Evolutionary conservation across 2,329 filamentous ascomycete species (phyloP).

Genomic region (Pestalotiopsis sp.): DNA sequence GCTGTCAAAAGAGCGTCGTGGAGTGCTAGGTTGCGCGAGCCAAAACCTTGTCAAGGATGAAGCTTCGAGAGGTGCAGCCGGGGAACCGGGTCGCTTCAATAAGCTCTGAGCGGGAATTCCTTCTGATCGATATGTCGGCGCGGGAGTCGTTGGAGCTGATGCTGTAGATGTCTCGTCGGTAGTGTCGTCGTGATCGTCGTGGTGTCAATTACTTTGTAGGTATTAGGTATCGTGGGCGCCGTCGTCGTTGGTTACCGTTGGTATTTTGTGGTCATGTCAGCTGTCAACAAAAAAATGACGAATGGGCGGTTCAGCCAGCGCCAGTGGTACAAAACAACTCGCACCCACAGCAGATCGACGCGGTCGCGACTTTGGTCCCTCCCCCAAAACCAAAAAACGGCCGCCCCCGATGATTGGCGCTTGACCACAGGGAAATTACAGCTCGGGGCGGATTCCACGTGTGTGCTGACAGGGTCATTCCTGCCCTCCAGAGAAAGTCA

Average conservation of each 20-base stretch:
- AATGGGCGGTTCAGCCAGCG: background rate
- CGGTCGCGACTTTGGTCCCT: conserved; percentile 9
- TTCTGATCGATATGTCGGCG: background rate
- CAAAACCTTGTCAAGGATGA: conserved; percentile 4
- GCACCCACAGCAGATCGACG: background rate
- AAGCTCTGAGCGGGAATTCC: background rate
- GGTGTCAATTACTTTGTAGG: background rate
- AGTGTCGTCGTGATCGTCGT: background rate
- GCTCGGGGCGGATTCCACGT: conserved; percentile 8
- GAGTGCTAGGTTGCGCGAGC: background rate
- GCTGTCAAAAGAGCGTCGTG: background rate
- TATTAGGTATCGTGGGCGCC: background rate
- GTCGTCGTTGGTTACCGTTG: conserved; percentile 5
- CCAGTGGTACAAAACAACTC: background rate
- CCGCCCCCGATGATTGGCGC: background rate
- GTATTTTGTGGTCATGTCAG: conserved; percentile 10
- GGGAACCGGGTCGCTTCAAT: background rate
- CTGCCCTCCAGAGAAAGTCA: background rate
- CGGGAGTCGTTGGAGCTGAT: background rate
- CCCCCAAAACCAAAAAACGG: background rate
- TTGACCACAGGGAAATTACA: conserved; percentile 10
- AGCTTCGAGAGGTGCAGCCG: background rate
- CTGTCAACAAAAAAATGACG: conserved; percentile 10
- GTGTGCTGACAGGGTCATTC: conserved; percentile 1
- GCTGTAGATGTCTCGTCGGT: background rate